phyloP scores from a whole-genome alignment of 2,329 filamentous ascomycete species.

The Talaromyces sp. region DNA sequence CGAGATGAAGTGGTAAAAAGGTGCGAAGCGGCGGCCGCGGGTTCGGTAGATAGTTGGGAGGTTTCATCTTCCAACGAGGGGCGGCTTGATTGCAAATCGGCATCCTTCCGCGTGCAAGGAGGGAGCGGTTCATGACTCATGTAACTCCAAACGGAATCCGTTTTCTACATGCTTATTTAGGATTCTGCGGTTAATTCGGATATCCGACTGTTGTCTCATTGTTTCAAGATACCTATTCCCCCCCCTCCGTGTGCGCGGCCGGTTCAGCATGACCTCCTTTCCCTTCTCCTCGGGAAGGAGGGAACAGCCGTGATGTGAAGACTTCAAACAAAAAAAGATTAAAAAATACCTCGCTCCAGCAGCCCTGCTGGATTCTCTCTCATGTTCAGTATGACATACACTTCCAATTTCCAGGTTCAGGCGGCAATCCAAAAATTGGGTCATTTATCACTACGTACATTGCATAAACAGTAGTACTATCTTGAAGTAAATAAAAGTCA shows the following conservation, averaged over 20 bases:
- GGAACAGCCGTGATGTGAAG: slow-evolving; percentile 36
- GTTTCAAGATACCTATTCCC: slow-evolving; percentile 30
- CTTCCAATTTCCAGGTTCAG: slow-evolving; percentile 37
- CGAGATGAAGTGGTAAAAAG: slow-evolving; percentile 96
- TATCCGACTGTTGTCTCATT: slow-evolving; percentile 33
- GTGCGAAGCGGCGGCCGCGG: slow-evolving; percentile 41
- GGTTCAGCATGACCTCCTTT: slow-evolving; percentile 31
- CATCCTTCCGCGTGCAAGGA: slow-evolving; percentile 32
- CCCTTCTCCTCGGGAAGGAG: slow-evolving; percentile 20
- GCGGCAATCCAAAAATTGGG: slow-evolving; percentile 36
- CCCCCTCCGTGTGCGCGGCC: slow-evolving; percentile 34
- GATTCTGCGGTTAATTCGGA: slow-evolving; percentile 38
- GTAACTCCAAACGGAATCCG: slow-evolving; percentile 44
- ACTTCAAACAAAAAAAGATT: slow-evolving; percentile 37
- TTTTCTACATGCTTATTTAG: slow-evolving; percentile 33
- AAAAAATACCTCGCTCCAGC: slow-evolving; percentile 42
- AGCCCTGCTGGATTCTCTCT: slow-evolving; percentile 35
- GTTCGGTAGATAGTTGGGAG: slow-evolving; percentile 46
- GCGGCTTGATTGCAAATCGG: slow-evolving; percentile 40
- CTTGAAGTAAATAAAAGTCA: slow-evolving; percentile 2
- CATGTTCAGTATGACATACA: slow-evolving; percentile 41
- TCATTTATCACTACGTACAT: slow-evolving; percentile 16
- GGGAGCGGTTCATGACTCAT: slow-evolving; percentile 44
- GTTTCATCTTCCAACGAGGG: slow-evolving; percentile 39
- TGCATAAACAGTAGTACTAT: background rate